phyloP scores from a whole-genome alignment of 106 monocot genomes.

The Amphibolis antarctica region DNA sequence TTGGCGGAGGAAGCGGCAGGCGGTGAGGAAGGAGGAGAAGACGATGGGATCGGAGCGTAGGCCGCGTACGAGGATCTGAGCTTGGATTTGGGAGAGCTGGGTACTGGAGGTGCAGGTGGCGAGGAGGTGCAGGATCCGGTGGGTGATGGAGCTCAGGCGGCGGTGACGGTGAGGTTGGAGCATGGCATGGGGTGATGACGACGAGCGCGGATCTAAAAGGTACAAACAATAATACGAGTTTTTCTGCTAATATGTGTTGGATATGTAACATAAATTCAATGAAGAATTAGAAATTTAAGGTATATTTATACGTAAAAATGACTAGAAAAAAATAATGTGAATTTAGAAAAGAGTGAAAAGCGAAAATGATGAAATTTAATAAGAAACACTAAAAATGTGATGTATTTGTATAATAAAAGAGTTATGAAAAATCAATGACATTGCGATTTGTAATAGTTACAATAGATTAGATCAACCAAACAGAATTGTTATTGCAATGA shows the following conservation, averaged over 20 bases:
- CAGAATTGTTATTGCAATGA: too few species aligned
- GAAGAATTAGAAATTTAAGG: too few species aligned
- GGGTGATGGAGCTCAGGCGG: neutral
- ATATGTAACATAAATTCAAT: neutral
- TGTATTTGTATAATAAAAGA: too few species aligned
- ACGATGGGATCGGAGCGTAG: conserved; percentile 12
- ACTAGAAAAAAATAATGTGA: too few species aligned
- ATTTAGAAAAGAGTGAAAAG: too few species aligned
- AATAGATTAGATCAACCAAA: too few species aligned
- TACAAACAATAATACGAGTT: neutral
- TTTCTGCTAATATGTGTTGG: neutral
- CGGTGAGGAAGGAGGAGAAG: conserved; percentile 16
- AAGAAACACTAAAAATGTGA: too few species aligned
- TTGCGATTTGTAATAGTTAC: too few species aligned
- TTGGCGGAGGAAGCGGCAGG: conserved; percentile 10
- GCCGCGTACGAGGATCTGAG: conserved; percentile 20
- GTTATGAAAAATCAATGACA: too few species aligned
- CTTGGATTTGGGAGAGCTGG: conserved; percentile 17
- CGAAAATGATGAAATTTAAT: too few species aligned
- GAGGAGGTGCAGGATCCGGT: conserved; percentile 17
- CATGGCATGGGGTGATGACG: neutral
- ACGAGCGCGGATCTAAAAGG: neutral
- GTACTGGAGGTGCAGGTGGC: conserved; percentile 4
- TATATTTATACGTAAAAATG: too few species aligned
- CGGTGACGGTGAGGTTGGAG: neutral